These are phyloP conservation scores for Malbranchea cinnamomea DNA, from an alignment of 2,329 filamentous ascomycete genomes.

Conservation along the genomic window DNA sequence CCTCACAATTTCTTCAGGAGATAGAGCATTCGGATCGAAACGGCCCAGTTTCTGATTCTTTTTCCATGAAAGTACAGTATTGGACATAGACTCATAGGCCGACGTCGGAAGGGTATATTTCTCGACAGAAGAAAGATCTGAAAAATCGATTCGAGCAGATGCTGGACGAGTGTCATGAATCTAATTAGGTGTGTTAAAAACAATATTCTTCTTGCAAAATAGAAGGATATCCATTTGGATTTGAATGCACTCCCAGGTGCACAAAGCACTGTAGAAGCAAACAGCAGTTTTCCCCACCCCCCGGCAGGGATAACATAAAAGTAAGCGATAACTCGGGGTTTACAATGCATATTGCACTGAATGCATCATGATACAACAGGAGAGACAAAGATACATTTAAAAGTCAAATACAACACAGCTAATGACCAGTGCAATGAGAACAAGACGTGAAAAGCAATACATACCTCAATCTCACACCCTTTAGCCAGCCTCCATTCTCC, in stretches of 20 bases:
- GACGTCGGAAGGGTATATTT: slow-evolving; percentile 81
- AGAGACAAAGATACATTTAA: background rate
- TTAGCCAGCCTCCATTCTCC: slow-evolving; percentile 30
- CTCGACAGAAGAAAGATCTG: slow-evolving; percentile 63
- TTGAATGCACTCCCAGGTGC: background rate
- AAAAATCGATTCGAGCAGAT: slow-evolving; percentile 61
- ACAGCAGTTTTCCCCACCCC: too few relatives aligned
- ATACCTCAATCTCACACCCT: slow-evolving; percentile 30
- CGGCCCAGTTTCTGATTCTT: slow-evolving; percentile 87
- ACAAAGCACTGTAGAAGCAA: too few relatives aligned
- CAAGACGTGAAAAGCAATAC: slow-evolving; percentile 5
- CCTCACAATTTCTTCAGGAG: slow-evolving; percentile 56
- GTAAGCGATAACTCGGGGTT: background rate
- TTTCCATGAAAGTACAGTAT: slow-evolving; percentile 92
- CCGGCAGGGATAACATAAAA: too few relatives aligned
- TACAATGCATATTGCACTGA: too few relatives aligned
- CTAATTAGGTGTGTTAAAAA: slow-evolving; percentile 29
- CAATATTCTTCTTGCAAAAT: background rate
- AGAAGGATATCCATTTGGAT: too few relatives aligned
- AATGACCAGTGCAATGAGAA: background rate
- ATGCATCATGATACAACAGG: slow-evolving; percentile 1
- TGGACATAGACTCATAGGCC: slow-evolving; percentile 71
- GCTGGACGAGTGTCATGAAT: slow-evolving; percentile 67
- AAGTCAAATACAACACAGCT: background rate
- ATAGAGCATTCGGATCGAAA: slow-evolving; percentile 74